A percentile compares a stretch with the other conserved stretches of the same genome.
Conservation (phyloP, 352 stramenopile genomes). For the Phytopythium vexans region DNA sequence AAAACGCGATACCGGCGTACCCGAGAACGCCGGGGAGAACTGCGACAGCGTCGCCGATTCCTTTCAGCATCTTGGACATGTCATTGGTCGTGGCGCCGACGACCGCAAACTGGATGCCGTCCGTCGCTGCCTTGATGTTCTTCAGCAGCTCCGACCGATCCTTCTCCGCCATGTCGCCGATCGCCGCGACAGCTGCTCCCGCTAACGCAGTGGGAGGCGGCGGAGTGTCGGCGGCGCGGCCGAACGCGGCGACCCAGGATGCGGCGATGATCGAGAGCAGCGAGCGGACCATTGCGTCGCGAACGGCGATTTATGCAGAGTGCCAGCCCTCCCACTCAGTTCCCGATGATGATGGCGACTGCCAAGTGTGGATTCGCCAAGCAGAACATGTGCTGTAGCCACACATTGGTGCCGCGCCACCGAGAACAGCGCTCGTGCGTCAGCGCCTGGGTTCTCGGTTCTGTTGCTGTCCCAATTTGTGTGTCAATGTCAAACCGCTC, state of each 20-base stretch:
- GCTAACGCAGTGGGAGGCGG: neutral
- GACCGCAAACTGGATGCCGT: slow-evolving; percentile 42
- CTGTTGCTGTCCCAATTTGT: too few species aligned
- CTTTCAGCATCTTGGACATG: slow-evolving; percentile 33
- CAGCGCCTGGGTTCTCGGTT: too few species aligned
- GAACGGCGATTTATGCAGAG: neutral
- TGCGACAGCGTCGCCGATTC: slow-evolving; percentile 30
- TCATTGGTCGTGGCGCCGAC: slow-evolving; percentile 22
- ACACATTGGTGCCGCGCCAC: too few species aligned
- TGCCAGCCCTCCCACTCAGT: too few species aligned
- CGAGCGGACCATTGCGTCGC: neutral
- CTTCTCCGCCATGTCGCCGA: slow-evolving; percentile 10
- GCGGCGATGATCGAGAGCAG: neutral
- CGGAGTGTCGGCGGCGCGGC: neutral
- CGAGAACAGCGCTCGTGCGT: too few species aligned
- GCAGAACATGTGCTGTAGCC: too few species aligned
- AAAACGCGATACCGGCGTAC: slow-evolving; percentile 40
- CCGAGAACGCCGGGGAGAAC: slow-evolving; percentile 31
- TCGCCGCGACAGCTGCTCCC: slow-evolving; percentile 17
- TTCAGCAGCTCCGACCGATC: slow-evolving; percentile 11
- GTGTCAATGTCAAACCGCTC: too few species aligned
- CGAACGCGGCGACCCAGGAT: too few species aligned
- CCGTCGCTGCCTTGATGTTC: slow-evolving; percentile 36
- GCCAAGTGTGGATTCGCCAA: too few species aligned
- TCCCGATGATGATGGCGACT: too few species aligned